Evolutionary conservation across 768 basidiomycete species (phyloP).

Genomic region (Phanerochaete carnosa): DNA sequence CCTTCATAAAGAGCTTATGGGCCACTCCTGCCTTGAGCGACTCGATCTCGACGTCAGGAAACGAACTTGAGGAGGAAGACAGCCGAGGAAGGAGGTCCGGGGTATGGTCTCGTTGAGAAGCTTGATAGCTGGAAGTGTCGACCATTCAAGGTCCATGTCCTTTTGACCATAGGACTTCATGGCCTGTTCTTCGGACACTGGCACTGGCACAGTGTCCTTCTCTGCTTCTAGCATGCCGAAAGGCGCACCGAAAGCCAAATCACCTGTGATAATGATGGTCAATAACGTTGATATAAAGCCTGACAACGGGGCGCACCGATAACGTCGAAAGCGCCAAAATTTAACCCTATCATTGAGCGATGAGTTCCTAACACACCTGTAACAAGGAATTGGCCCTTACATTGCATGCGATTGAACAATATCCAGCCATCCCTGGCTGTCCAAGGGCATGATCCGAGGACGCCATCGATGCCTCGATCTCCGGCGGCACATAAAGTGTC

Average conservation of each 20-base stretch:
- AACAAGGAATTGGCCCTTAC: slow-evolving; percentile 35
- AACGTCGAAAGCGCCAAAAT: slow-evolving; percentile 61
- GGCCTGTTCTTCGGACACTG: slow-evolving; percentile 46
- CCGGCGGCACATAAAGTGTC: slow-evolving; percentile 56
- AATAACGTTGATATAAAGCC: not conserved
- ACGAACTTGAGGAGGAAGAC: slow-evolving; percentile 2
- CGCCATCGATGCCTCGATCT: slow-evolving; percentile 46
- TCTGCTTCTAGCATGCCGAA: slow-evolving; percentile 81
- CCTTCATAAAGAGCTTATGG: not conserved
- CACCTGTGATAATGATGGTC: slow-evolving; percentile 29
- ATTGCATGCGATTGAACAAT: slow-evolving; percentile 68
- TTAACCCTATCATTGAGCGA: slow-evolving; percentile 35
- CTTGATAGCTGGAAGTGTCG: slow-evolving; percentile 2
- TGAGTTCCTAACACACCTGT: not conserved
- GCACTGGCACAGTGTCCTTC: slow-evolving; percentile 64
- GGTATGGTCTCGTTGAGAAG: not conserved
- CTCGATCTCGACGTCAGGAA: not conserved
- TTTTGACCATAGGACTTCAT: slow-evolving; percentile 52
- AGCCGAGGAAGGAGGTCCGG: not conserved
- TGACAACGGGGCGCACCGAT: slow-evolving; percentile 40
- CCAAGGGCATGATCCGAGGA: slow-evolving; percentile 56
- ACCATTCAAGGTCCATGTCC: not conserved
- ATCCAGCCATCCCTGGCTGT: slow-evolving; percentile 49
- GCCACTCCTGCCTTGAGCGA: not conserved
- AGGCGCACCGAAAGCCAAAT: slow-evolving; percentile 78